Base-by-base conservation (phyloP, 257 asterid species). In the Rubia yunnanensis region DNA sequence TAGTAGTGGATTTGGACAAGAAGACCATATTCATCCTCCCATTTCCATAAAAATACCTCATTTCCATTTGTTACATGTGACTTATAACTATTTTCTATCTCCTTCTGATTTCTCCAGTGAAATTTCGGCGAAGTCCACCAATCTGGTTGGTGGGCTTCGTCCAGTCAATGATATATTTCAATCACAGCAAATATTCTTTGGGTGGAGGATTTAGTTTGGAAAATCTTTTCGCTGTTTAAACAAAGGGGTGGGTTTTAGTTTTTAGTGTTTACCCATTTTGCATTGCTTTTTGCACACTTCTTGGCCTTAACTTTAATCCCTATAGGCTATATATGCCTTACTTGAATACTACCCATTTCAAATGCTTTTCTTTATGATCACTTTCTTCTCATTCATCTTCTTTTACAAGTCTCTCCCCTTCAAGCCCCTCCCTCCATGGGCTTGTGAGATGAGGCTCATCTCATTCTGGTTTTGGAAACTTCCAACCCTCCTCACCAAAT, bases 331-430 rank as follows among this genome's bases (percentile, higher is more conserved):
- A 60, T 80, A 70, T 75, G 71, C 76, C 72, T 38, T 65, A 61
- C 64, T 67, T 65, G 76, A 60, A 36, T 74, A 72, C 71, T 68
- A 59, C 74, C 59, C 66, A 65, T 66, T 66, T 49, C 86, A 74
- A 78, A 90, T 87, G 90, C 83, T 84, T 74, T 70, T 84, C 78
- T 77, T 90, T 76, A 78, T 84, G 75, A 74, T 90, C 79, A 78
- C 86, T 67, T 78, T 86, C 73, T 81, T 69, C 61, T 82, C 86
- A 77, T 79, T 88, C 76, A 75, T 88, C 81, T 64, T 87, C 74
- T 78, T 82, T 73, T 75, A 71, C 79, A 82, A 81, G 72, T 86
- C 91, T 72, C 82, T 91, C 24, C 35, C 87, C 35, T 72, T 79
- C 62, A 83, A 82, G 49, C 89, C 87, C 27, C 83, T 84, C 63